phyloP scores from a whole-genome alignment of 495 filamentous ascomycete species.

The Penicillium turbatum region DNA sequence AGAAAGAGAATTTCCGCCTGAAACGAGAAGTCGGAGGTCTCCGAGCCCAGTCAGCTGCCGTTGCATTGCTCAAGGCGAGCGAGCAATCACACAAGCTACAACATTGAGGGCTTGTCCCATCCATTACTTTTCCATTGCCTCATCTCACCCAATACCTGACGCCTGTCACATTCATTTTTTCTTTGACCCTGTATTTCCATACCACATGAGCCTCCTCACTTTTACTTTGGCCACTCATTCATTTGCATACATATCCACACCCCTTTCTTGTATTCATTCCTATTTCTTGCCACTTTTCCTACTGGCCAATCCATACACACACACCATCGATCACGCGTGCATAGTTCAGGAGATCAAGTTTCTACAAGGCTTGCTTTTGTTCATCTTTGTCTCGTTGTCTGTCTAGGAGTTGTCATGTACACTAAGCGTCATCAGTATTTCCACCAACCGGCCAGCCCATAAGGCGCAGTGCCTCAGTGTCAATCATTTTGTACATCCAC shows the following conservation, averaged over 20 bases:
- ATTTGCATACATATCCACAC: constrained; percentile 21
- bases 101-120: not conserved
- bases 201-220: constrained; percentile 11
- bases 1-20: constrained; percentile 72
- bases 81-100: constrained; percentile 21
- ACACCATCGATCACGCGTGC: constrained; percentile 18
- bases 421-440: constrained; percentile 21
- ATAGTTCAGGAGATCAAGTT: constrained; percentile 27
- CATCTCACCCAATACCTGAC: constrained; percentile 2
- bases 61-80: constrained; percentile 36
- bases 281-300: constrained; percentile 22
- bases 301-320: constrained; percentile 12
- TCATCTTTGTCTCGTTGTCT: constrained; percentile 17
- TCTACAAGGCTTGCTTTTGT: constrained; percentile 13
- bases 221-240: constrained; percentile 10
- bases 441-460: constrained; percentile 29
- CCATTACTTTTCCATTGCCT: not conserved
- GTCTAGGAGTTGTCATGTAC: constrained; percentile 24
- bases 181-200: constrained; percentile 18
- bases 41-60: constrained; percentile 41
- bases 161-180: constrained; percentile 8
- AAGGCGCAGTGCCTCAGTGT: constrained; percentile 31
- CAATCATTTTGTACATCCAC: constrained; percentile 46
- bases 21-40: constrained; percentile 56
- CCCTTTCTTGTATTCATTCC: constrained; percentile 19